Percentiles rank a stretch among this genome's conserved stretches.
phyloP scores from a whole-genome alignment of 345 rosid species.

The Bruguiera parviflora region DNA sequence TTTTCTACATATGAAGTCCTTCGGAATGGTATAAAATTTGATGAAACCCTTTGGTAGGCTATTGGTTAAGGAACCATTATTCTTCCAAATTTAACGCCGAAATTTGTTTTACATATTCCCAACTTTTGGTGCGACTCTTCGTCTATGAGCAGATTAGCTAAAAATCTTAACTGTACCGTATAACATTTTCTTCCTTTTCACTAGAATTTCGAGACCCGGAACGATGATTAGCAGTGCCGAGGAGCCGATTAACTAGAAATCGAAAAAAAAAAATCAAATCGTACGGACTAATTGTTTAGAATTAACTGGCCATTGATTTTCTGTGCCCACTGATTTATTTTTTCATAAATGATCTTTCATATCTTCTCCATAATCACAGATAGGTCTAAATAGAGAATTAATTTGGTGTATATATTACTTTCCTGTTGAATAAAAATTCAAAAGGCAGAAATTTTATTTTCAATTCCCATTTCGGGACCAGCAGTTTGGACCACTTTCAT shows the following conservation, averaged over 20 bases:
- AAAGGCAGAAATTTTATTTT: too few relatives aligned
- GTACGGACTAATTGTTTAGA: too few relatives aligned
- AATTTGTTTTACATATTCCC: slow-evolving; percentile 1
- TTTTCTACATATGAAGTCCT: background rate
- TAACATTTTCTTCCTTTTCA: background rate
- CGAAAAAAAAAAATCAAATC: too few relatives aligned
- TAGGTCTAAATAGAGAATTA: too few relatives aligned
- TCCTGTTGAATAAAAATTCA: too few relatives aligned
- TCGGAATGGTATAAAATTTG: background rate
- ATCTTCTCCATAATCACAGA: too few relatives aligned
- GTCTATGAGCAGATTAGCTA: background rate
- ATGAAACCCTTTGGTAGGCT: background rate
- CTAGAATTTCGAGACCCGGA: background rate
- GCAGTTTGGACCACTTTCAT: background rate
- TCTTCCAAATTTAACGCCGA: background rate
- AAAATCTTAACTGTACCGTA: background rate
- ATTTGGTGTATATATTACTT: too few relatives aligned
- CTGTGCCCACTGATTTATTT: too few relatives aligned
- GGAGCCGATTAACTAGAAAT: background rate
- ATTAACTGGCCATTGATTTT: too few relatives aligned
- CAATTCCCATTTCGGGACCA: background rate
- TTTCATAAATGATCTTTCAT: too few relatives aligned
- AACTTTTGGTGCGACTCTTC: background rate
- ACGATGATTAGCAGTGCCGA: slow-evolving; percentile 13
- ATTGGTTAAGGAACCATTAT: background rate